Evolutionary conservation across 768 basidiomycete genomes (phyloP), one percentile per base, ranked within the genome.

Genomic region (Lactifluus pinguis): DNA sequence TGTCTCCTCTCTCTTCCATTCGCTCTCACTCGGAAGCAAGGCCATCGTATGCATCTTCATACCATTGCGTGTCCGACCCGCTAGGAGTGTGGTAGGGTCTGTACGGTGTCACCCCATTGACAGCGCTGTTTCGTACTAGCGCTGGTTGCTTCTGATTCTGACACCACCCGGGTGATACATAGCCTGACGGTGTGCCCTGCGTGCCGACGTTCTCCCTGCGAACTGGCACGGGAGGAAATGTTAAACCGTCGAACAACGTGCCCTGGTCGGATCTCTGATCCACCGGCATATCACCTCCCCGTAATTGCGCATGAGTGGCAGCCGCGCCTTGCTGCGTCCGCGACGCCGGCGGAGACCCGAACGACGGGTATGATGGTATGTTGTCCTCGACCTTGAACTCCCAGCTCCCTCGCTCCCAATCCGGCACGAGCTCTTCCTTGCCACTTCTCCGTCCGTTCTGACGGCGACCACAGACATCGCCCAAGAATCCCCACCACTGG

Each of bases 361-460:
- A 69, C 13, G 70, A 69, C n/a, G 72, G 72, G 55, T 72, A 73
- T 19, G 69, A 63, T 34, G 71, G 66, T 15, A 65, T 36, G 48
- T 65, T 66, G 36, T 62, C 63, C 25, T 59, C 67, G 55, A 66
- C 51, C 54, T 65, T 68, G 67, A 78, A 74, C 65, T 83, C 80
- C 83, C 84, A 87, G 66, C 76, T 79, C 52, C 79, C 74, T 62
- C 79, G 80, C 67, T 82, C 77, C 79, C 81, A 83, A 72, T 89
- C 86, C 0, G 81, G 81, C 32, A 85, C 74, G 71, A 87, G 71
- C 57, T 80, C 77, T 69, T 88, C 86, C 36, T 72, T 68, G 30
- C 75, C 76, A 19, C 45, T 5, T 34, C 57, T 62, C 9, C 61
- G 59, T 7, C 68, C 68, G 36, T 50, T 69, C 70, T 45, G 45